phyloP scores from a whole-genome alignment of 257 asterid species.

The Scutellaria barbata region DNA sequence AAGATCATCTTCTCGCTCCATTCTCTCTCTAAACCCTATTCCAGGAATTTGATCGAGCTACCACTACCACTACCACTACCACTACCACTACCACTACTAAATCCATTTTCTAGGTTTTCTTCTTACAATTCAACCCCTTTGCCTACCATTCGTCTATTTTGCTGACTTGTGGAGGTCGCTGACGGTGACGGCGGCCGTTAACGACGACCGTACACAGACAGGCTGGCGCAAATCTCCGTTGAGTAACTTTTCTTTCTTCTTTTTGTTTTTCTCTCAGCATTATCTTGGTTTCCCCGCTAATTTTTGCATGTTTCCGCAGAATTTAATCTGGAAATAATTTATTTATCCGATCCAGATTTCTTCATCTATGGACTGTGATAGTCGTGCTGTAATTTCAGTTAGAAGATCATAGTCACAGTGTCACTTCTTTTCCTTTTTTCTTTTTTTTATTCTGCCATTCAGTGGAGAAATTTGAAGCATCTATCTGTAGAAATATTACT shows the following conservation, averaged over 20 bases:
- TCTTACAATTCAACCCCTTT: neutral
- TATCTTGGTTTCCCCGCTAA: neutral
- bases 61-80: constrained; percentile 4
- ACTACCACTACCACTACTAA: constrained; percentile 2
- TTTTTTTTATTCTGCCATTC: too few relatives aligned
- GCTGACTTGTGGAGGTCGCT: constrained; percentile 34
- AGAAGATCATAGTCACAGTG: neutral
- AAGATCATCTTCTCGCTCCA: neutral
- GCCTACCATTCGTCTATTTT: neutral
- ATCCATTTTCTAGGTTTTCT: constrained; percentile 19
- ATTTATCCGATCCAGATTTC: neutral
- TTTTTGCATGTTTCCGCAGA: constrained; percentile 20
- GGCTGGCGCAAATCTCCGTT: constrained; percentile 10
- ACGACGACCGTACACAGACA: too few relatives aligned
- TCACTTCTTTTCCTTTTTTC: neutral
- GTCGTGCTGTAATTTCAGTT: neutral
- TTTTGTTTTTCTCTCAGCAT: neutral
- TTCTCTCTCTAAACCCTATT: constrained; percentile 35
- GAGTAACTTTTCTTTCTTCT: constrained; percentile 11
- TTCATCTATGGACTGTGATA: constrained; percentile 7
- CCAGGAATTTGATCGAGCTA: neutral
- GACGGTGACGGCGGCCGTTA: constrained; percentile 31
- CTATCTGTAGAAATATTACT: neutral
- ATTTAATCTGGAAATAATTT: constrained; percentile 15
- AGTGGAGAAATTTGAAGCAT: constrained; percentile 6